A percentile compares a stretch with the other conserved stretches of the same genome.
These are phyloP conservation scores for Lentinula detonsa DNA, from an alignment of 768 basidiomycete genomes.

Conservation along the genomic window DNA sequence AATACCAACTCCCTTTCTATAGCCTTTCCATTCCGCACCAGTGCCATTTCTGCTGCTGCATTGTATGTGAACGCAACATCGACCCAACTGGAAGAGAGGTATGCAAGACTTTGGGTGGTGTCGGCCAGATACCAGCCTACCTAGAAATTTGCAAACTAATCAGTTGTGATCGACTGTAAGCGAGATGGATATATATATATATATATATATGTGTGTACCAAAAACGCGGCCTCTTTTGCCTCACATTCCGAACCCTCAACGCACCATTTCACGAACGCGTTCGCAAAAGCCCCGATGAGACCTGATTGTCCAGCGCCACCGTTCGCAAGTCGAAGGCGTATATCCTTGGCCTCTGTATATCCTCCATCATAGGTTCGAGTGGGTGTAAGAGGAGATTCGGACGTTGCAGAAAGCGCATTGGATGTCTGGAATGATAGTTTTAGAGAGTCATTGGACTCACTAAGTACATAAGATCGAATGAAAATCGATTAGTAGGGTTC, in stretches of 20 bases:
- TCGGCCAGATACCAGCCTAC: slow-evolving; percentile 54
- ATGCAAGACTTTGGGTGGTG: slow-evolving; percentile 43
- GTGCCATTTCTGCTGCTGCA: slow-evolving; percentile 39
- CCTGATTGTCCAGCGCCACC: slow-evolving; percentile 30
- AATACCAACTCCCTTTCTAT: slow-evolving; percentile 35
- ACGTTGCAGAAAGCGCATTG: background rate
- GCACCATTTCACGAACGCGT: slow-evolving; percentile 36
- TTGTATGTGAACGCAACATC: slow-evolving; percentile 52
- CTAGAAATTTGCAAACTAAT: slow-evolving; percentile 17
- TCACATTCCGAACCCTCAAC: slow-evolving; percentile 13
- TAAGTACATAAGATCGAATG: no score
- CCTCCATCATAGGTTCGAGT: slow-evolving; percentile 1
- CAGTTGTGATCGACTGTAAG: background rate
- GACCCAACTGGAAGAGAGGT: slow-evolving; percentile 33
- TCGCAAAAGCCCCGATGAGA: slow-evolving; percentile 39
- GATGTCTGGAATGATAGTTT: no score
- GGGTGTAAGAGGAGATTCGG: background rate
- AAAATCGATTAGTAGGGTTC: no score
- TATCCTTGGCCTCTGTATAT: background rate
- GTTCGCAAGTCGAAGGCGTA: background rate
- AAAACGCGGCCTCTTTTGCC: slow-evolving; percentile 21
- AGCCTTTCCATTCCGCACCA: slow-evolving; percentile 23
- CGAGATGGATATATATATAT: background rate
- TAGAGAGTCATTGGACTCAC: no score
- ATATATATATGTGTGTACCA: no score